Evolutionary conservation across 805 yeast species (phyloP).

Genomic region (Wickerhamiella slavikovae): DNA sequence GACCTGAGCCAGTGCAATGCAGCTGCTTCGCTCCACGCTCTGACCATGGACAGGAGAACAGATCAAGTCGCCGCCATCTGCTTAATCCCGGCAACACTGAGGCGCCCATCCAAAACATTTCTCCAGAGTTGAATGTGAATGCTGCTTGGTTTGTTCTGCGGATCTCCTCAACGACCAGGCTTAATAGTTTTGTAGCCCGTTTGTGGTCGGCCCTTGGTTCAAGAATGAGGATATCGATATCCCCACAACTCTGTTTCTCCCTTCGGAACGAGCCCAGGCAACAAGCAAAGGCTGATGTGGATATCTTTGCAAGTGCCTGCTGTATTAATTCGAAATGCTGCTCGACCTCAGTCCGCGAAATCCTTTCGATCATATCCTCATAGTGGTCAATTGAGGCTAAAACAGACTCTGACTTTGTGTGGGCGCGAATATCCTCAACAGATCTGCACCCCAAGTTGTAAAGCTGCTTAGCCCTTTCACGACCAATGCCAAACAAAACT

Average conservation of each 20-base stretch:
- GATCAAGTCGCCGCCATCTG: constrained; percentile 33
- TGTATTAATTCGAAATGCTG: constrained; percentile 21
- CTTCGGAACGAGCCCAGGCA: constrained; percentile 35
- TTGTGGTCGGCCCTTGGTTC: constrained; percentile 15
- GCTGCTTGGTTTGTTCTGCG: constrained; percentile 19
- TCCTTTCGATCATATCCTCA: constrained; percentile 25
- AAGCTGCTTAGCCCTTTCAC: constrained; percentile 22
- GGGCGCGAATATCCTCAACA: constrained; percentile 19
- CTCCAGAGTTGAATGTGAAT: constrained; percentile 13
- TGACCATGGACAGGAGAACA: constrained; percentile 26
- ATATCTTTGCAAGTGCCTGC: constrained; percentile 15
- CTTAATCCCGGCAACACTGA: constrained; percentile 13
- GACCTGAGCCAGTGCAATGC: constrained; percentile 35
- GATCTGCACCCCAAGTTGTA: constrained; percentile 21
- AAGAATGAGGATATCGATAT: constrained; percentile 31
- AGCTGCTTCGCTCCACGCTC: constrained; percentile 28
- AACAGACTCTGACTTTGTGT: constrained; percentile 16
- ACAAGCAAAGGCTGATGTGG: constrained; percentile 18
- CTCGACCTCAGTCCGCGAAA: constrained; percentile 26
- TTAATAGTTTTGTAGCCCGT: constrained; percentile 10
- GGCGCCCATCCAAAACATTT: constrained; percentile 17
- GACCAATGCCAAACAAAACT: constrained; percentile 31
- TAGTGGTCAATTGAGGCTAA: constrained; percentile 26
- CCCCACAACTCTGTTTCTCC: constrained; percentile 27
- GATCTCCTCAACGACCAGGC: constrained; percentile 9